These are phyloP conservation scores for Gymnopilus dilepis DNA, from an alignment of 768 basidiomycete species.

Conservation along the genomic window DNA sequence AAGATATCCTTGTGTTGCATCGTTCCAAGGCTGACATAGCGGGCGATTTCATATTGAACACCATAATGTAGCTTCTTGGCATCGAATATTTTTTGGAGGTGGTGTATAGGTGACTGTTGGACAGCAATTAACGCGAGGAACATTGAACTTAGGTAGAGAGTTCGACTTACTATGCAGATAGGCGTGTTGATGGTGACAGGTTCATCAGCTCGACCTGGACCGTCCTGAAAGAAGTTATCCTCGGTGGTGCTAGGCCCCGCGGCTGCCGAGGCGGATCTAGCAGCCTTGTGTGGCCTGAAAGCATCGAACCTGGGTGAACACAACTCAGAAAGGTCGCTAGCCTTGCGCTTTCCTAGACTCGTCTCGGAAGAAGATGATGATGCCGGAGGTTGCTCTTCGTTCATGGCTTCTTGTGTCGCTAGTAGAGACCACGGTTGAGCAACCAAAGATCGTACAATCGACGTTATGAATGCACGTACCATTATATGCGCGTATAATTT, in stretches of 20 bases:
- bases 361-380: constrained; percentile 26
- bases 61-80: constrained; percentile 43
- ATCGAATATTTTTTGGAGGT: constrained; percentile 32
- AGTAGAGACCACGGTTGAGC: neutral
- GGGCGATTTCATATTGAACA: constrained; percentile 59
- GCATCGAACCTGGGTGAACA: constrained; percentile 22
- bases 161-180: constrained; percentile 21
- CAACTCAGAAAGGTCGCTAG: constrained; percentile 24
- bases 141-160: neutral
- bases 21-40: constrained; percentile 38
- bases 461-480: neutral
- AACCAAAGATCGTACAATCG: neutral
- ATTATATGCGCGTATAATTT: constrained; percentile 22
- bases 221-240: constrained; percentile 23
- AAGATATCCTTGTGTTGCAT: constrained; percentile 37
- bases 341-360: constrained; percentile 37
- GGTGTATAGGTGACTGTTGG: constrained; percentile 27
- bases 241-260: too few relatives aligned
- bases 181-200: constrained; percentile 18
- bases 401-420: constrained; percentile 17
- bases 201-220: neutral
- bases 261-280: constrained; percentile 20
- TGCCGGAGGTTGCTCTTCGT: constrained; percentile 19
- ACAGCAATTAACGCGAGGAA: neutral
- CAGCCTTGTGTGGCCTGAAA: constrained; percentile 28